Conservation (phyloP, 192 early-diverging fungal genomes). For the Coemansia sp. region DNA sequence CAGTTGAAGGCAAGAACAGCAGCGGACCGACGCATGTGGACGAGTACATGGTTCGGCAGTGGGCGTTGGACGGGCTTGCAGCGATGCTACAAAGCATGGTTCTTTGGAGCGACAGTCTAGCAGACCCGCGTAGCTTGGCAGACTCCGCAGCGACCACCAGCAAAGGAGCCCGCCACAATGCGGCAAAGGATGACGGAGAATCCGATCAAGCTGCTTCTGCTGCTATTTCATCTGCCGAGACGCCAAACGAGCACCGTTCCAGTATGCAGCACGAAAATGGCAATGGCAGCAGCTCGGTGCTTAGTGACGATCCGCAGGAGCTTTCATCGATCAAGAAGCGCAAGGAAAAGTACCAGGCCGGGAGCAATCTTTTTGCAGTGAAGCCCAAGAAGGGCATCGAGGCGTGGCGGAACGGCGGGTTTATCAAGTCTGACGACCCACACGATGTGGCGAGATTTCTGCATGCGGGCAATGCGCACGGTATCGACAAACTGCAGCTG, state of each 20-base stretch:
- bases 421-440: slow-evolving; percentile 69
- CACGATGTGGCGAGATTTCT: slow-evolving; percentile 76
- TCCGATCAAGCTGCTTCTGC: neutral
- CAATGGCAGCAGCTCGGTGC: slow-evolving; percentile 16
- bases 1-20: slow-evolving; percentile 12
- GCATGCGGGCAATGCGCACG: slow-evolving; percentile 62
- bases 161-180: neutral
- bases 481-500: slow-evolving; percentile 83
- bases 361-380: slow-evolving; percentile 78
- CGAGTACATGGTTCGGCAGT: slow-evolving; percentile 58
- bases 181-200: neutral
- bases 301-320: slow-evolving; percentile 79
- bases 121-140: slow-evolving; percentile 10
- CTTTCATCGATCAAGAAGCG: slow-evolving; percentile 81
- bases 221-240: neutral
- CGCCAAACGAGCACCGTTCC: slow-evolving; percentile 2
- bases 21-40: slow-evolving; percentile 10
- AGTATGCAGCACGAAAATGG: slow-evolving; percentile 9
- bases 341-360: slow-evolving; percentile 81
- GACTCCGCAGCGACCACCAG: neutral
- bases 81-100: slow-evolving; percentile 67
- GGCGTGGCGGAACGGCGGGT: slow-evolving; percentile 64
- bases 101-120: slow-evolving; percentile 62
- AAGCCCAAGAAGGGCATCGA: slow-evolving; percentile 92
- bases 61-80: slow-evolving; percentile 62